Base-by-base conservation (phyloP, 768 basidiomycete genomes). In the Aureoboletus auriporus region DNA sequence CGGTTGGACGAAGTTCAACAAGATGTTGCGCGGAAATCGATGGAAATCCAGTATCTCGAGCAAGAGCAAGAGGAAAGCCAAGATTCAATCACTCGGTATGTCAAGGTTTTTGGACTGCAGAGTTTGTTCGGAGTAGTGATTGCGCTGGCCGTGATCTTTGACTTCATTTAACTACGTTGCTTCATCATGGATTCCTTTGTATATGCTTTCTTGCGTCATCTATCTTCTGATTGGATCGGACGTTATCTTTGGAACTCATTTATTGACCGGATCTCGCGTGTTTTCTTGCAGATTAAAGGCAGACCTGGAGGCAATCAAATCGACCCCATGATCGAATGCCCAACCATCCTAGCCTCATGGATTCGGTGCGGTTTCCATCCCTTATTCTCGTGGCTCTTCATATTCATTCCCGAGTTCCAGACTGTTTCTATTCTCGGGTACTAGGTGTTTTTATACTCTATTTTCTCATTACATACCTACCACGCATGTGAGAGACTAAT, bases 31-130 rank as follows among this genome's bases (percentile, higher is more conserved):
- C 75, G 84, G 52, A 89, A 89, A 66, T 75, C 75, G 49, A 84
- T 92, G 86, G 90, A 92, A 69, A 84, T 91, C 39, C 75, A 80
- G 55, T 87, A 83, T 66, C 74, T 89, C 47, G 88, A 89, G 61
- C 79, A 82, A 62, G 87, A 89, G 23, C 80, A 86, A 61, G 87
- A 90, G 36, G 90, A 92, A 56, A 79, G 60, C 52, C 75, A 83
- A 56, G 86, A 88, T 60, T 77, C 82, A 50, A 83, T 90, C 48
- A 82, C 82, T 60, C 79, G 84, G 89, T 91, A 86, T 71, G 86
- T 82, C 61, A 72, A 69, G 61, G 69, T 78, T 57, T 82, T 81
- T 68, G 72, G 76, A 58, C 68, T 80, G 57, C 79, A 82, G 66
- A 74, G 76, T 62, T 78, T 80, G 54, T 64, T 78, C 53, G 75